Percentiles rank a stretch among this genome's conserved stretches.
Evolutionary conservation across 2,329 filamentous ascomycete genomes (phyloP).

Genomic region (Cadophora luteo-olivacea): DNA sequence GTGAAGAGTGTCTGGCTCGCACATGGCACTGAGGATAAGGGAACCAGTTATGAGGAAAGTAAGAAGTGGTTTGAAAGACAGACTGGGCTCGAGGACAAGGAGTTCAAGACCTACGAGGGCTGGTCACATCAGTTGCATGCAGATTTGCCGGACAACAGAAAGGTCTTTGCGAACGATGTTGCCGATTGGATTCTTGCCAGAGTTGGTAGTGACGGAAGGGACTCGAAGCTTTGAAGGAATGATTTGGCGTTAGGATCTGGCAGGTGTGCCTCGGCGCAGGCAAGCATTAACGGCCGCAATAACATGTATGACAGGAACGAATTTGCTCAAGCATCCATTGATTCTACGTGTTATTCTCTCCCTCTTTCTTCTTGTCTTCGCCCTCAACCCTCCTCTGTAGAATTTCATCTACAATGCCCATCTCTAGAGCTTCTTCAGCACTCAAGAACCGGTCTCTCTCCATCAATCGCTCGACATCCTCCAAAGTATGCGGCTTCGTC

Average conservation of each 20-base stretch:
- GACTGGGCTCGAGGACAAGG: slow-evolving; percentile 67
- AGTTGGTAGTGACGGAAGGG: slow-evolving; percentile 21
- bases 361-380: slow-evolving; percentile 31
- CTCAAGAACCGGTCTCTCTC: slow-evolving; percentile 95
- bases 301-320: background rate
- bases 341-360: slow-evolving; percentile 19
- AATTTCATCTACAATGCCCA: slow-evolving; percentile 93
- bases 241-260: slow-evolving; percentile 4
- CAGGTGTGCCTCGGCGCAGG: background rate
- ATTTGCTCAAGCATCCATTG: slow-evolving; percentile 17
- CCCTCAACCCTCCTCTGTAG: slow-evolving; percentile 63
- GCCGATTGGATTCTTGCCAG: slow-evolving; percentile 69
- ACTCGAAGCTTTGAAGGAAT: slow-evolving; percentile 30
- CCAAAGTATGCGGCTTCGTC: slow-evolving; percentile 79
- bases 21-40: slow-evolving; percentile 78
- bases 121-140: slow-evolving; percentile 78
- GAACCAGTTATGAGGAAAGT: slow-evolving; percentile 70
- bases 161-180: slow-evolving; percentile 60
- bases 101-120: slow-evolving; percentile 76
- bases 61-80: slow-evolving; percentile 66
- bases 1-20: slow-evolving; percentile 72
- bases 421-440: slow-evolving; percentile 84
- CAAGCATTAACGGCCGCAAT: background rate
- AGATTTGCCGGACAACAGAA: slow-evolving; percentile 51
- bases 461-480: slow-evolving; percentile 93